Conservation (phyloP, 2,329 filamentous ascomycete genomes). For the Alternaria triticimaculans region DNA sequence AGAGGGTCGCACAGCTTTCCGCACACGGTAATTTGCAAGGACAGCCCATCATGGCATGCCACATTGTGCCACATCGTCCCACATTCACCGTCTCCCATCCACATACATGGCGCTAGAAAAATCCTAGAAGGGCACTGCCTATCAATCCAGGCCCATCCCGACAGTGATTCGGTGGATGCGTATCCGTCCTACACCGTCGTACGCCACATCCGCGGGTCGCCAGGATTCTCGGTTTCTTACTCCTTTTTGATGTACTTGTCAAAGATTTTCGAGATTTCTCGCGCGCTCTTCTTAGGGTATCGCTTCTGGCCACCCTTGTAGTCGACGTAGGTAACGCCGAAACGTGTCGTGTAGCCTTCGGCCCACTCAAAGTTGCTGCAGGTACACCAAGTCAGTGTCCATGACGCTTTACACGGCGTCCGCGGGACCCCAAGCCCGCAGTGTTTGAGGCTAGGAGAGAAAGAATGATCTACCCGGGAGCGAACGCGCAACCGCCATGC, state of each 20-base stretch:
- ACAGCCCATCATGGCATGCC: neutral
- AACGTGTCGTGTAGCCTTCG: conserved; percentile 87
- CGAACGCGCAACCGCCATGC: neutral
- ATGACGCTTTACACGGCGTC: neutral
- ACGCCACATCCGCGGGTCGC: conserved; percentile 23
- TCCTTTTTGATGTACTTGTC: conserved; percentile 71
- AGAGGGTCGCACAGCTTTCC: conserved; percentile 3
- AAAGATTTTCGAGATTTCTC: conserved; percentile 73
- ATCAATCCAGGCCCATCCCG: neutral
- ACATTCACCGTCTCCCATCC: neutral
- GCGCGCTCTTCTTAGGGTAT: conserved; percentile 83
- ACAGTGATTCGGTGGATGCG: conserved; percentile 10
- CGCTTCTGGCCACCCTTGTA: conserved; percentile 81
- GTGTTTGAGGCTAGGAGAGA: conserved; percentile 19
- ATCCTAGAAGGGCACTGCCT: conserved; percentile 22
- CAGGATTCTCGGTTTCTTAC: conserved; percentile 27
- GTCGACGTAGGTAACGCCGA: conserved; percentile 84
- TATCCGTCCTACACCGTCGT: conserved; percentile 11
- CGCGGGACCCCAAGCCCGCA: neutral
- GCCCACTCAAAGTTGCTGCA: conserved; percentile 84
- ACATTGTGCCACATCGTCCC: conserved; percentile 3
- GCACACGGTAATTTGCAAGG: neutral
- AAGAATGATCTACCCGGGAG: neutral
- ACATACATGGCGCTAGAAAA: conserved; percentile 27
- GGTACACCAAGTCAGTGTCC: conserved; percentile 14